Conservation (phyloP, 2,329 filamentous ascomycete species). For the Gnomoniopsis sp. region DNA sequence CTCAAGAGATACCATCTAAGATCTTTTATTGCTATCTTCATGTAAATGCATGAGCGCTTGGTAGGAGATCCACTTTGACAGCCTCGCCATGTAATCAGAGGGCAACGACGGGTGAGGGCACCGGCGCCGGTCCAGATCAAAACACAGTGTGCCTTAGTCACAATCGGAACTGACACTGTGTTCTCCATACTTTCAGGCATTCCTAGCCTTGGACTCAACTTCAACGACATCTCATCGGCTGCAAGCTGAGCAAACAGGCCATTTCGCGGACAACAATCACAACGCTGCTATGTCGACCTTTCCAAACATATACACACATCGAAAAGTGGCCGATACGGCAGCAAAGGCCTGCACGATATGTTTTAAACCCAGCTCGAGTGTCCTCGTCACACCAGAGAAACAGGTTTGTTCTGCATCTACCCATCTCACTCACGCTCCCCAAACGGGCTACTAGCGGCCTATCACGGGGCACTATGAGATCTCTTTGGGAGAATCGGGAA, state of each 20-base stretch:
- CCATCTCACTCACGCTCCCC: slow-evolving; percentile 8
- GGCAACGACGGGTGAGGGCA: no score
- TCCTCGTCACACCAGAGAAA: slow-evolving; percentile 84
- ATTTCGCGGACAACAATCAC: neutral
- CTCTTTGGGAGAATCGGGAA: no score
- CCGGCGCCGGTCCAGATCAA: slow-evolving; percentile 15
- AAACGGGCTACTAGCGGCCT: neutral
- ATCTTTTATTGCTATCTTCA: no score
- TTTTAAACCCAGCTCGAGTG: slow-evolving; percentile 82
- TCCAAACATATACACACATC: slow-evolving; percentile 78
- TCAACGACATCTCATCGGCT: slow-evolving; percentile 3
- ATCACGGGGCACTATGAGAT: no score
- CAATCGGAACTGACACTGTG: neutral
- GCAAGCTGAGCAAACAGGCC: neutral
- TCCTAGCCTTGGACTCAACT: no score
- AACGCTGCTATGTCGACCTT: slow-evolving; percentile 45
- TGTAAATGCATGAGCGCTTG: no score
- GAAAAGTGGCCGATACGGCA: slow-evolving; percentile 80
- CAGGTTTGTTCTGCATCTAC: slow-evolving; percentile 56
- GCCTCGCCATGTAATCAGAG: no score
- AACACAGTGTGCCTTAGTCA: slow-evolving; percentile 1
- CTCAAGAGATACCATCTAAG: no score
- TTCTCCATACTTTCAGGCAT: no score
- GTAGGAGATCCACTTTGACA: no score
- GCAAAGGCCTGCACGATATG: slow-evolving; percentile 87